Base-by-base conservation (phyloP, 2,329 filamentous ascomycete species). In the Ophiostoma montium region DNA sequence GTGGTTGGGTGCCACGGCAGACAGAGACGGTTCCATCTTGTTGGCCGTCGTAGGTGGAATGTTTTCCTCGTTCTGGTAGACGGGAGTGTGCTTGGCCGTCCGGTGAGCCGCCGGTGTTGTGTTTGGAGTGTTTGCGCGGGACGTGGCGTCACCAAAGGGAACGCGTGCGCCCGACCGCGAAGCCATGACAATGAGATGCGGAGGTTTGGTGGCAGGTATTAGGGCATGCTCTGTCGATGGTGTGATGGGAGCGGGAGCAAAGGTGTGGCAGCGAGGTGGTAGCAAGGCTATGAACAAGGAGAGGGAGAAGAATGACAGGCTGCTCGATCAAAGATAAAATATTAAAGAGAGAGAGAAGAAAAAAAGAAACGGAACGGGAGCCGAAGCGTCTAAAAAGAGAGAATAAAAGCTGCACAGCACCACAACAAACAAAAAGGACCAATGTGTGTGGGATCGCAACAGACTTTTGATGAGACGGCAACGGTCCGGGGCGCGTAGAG, bases 121-220 rank as follows among this genome's bases (percentile, higher is more conserved):
- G 32, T 52, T 54, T 18, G 48, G 52, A 11, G 55, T 55, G 50
- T 61, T 61, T 15, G 58, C 55, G 32, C 61, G 56, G 21, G 58
- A 56, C 2, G 60, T 59, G 48, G 57, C 58, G 46, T 62, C 61
- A 19, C 56, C 52, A 33, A 62, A 53, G 10, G 61, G 61, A 47
- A 61, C 57, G n/a, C 61, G 59, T 32, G 48, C 19, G 35, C 49
- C 51, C 9, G 54, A 41, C 7, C 52, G 56, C 35, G 55, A 51
- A 31, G 60, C 57, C 60, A 62, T 62, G 52, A 30, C 36, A 38
- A 42, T 35, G 36, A 30, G 38, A 35, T 41, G 12, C 13, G 46
- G 53, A 55, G 52, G 42, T 15, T 53, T 47, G 44, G 33, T 11
- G 16, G 19, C 16, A 33, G 23, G 42, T 46, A 19, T n/a, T 41